Percentiles rank a stretch among this genome's conserved stretches.
Evolutionary conservation across 768 basidiomycete species (phyloP).

Genomic region (Amylocystis lapponica): DNA sequence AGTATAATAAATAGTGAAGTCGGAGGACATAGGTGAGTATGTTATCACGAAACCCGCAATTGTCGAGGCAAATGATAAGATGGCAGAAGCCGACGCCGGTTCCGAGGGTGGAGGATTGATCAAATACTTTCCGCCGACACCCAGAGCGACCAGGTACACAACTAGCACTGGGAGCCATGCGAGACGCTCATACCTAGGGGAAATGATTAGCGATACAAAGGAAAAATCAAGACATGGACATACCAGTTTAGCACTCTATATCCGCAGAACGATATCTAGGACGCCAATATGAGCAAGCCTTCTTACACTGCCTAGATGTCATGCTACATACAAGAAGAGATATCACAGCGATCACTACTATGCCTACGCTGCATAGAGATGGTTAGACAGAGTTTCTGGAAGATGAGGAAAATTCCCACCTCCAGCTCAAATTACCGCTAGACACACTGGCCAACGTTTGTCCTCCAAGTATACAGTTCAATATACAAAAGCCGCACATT

Average conservation of each 20-base stretch:
- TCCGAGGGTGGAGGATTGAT: constrained; percentile 38
- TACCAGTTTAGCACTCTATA: constrained; percentile 57
- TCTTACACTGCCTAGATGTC: neutral
- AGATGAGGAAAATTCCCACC: constrained; percentile 20
- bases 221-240: constrained; percentile 1
- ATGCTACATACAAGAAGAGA: constrained; percentile 48
- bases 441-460: constrained; percentile 51
- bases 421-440: constrained; percentile 44
- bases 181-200: constrained; percentile 61
- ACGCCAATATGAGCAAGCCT: neutral
- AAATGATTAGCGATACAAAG: neutral
- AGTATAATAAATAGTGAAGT: constrained; percentile 69
- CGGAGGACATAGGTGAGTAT: constrained; percentile 55
- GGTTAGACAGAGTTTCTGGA: no score
- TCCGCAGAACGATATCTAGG: constrained; percentile 60
- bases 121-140: constrained; percentile 70
- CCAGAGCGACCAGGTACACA: constrained; percentile 64
- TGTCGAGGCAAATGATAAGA: constrained; percentile 65
- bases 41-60: constrained; percentile 71
- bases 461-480: constrained; percentile 59
- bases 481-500: constrained; percentile 49
- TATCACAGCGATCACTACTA: constrained; percentile 67
- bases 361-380: constrained; percentile 54
- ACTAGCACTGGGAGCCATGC: constrained; percentile 78
- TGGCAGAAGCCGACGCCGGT: constrained; percentile 46